A percentile compares a stretch with the other conserved stretches of the same genome.
Evolutionary conservation across 23 red algal species (phyloP).

Genomic region (Gracilaria caudata): DNA sequence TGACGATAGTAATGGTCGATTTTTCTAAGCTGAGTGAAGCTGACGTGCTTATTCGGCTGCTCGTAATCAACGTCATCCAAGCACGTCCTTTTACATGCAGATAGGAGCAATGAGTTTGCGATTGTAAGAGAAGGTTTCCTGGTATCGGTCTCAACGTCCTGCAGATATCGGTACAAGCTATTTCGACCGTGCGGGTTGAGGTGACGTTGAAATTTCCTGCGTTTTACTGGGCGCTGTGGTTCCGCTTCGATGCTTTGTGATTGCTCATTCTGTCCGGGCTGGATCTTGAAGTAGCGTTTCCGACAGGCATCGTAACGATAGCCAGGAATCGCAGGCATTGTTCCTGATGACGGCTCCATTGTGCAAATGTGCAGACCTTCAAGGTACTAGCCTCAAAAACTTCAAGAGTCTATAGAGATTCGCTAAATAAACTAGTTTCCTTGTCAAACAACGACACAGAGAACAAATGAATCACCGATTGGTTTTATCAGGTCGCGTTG

Average conservation of each 20-base stretch:
- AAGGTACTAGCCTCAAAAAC: no score
- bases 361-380: background rate
- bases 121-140: background rate
- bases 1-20: background rate
- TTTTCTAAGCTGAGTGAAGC: background rate
- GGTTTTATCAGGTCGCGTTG: no score
- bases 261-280: background rate
- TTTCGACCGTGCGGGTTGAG: background rate
- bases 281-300: conserved; percentile 24
- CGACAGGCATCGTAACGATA: conserved; percentile 1
- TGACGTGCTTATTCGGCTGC: background rate
- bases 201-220: background rate
- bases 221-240: background rate
- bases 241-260: background rate
- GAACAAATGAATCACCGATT: no score
- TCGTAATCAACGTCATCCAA: background rate
- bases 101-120: background rate
- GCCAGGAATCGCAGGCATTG: conserved; percentile 1
- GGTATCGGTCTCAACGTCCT: background rate
- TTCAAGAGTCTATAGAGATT: no score
- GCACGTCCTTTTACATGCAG: background rate
- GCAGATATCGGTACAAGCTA: background rate
- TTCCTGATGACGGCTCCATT: background rate
- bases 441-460: no score
- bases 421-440: no score